These are phyloP conservation scores for Zasmidium angulare DNA, from an alignment of 2,329 filamentous ascomycete species.

Conservation along the genomic window DNA sequence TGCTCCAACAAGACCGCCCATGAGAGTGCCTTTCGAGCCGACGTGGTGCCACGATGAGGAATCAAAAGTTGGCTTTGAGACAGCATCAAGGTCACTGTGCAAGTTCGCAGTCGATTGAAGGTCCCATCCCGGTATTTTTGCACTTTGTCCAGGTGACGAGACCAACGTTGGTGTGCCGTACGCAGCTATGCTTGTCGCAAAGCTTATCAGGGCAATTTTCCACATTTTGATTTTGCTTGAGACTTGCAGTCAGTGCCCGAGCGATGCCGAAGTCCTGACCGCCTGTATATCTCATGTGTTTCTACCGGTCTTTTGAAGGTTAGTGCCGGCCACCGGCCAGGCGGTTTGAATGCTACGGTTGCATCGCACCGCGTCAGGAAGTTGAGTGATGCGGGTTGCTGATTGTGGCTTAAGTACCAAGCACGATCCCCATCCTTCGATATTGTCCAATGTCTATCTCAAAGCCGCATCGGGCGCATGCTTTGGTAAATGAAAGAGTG, in stretches of 20 bases:
- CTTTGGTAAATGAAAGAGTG: background rate
- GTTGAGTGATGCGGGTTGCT: background rate
- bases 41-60: constrained; percentile 11
- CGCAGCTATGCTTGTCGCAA: background rate
- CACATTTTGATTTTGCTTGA: background rate
- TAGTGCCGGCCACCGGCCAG: background rate
- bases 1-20: constrained; percentile 10
- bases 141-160: background rate
- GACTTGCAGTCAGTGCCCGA: background rate
- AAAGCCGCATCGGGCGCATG: background rate
- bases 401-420: background rate
- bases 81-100: background rate
- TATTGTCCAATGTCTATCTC: background rate
- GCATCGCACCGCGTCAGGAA: background rate
- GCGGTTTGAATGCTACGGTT: background rate
- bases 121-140: constrained; percentile 8
- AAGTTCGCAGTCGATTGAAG: constrained; percentile 12
- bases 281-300: background rate
- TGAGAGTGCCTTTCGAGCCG: constrained; percentile 8
- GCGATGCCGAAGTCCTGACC: background rate
- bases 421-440: background rate
- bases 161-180: constrained; percentile 1
- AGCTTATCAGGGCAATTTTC: background rate
- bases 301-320: background rate
- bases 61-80: constrained; percentile 6